These are phyloP conservation scores for Amesomyces nigricolor DNA, from an alignment of 2,329 filamentous ascomycete genomes.

Conservation along the genomic window DNA sequence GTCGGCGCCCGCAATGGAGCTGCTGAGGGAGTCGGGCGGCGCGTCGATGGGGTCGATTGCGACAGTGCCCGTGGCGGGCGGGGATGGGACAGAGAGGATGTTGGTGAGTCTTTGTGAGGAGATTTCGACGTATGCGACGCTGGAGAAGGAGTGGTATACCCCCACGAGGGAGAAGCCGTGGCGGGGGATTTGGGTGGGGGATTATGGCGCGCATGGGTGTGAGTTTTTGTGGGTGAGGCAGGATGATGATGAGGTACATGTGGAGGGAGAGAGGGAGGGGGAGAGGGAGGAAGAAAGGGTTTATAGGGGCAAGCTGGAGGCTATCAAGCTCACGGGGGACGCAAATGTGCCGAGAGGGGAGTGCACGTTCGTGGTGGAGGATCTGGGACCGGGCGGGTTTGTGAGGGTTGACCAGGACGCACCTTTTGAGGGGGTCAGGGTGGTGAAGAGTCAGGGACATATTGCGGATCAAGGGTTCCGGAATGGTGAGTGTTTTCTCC, in stretches of 20 bases:
- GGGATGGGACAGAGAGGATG: too few relatives aligned
- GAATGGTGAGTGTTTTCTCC: slow-evolving; percentile 52
- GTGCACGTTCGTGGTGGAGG: slow-evolving; percentile 71
- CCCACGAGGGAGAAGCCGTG: slow-evolving; percentile 76
- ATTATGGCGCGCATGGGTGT: slow-evolving; percentile 81
- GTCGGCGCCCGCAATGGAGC: too few relatives aligned
- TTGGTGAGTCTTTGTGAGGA: slow-evolving; percentile 48
- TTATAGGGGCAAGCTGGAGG: slow-evolving; percentile 64
- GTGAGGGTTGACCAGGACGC: slow-evolving; percentile 59
- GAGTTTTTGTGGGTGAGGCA: slow-evolving; percentile 84
- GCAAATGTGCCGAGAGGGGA: slow-evolving; percentile 84
- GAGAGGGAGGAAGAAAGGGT: slow-evolving; percentile 35
- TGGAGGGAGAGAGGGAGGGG: background rate
- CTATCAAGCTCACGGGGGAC: slow-evolving; percentile 88
- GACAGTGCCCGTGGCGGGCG: too few relatives aligned
- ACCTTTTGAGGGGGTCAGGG: slow-evolving; percentile 66
- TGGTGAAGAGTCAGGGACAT: slow-evolving; percentile 71
- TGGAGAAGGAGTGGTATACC: slow-evolving; percentile 70
- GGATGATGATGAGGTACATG: slow-evolving; percentile 51
- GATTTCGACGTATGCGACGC: slow-evolving; percentile 60
- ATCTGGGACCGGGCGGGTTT: slow-evolving; percentile 63
- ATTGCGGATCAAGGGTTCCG: slow-evolving; percentile 68
- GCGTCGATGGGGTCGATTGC: too few relatives aligned
- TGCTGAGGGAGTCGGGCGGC: too few relatives aligned
- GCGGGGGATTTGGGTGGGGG: slow-evolving; percentile 87